A percentile compares a stretch with the other conserved stretches of the same genome.
phyloP scores from a whole-genome alignment of 257 asterid species.

The Solanum virginianum region DNA sequence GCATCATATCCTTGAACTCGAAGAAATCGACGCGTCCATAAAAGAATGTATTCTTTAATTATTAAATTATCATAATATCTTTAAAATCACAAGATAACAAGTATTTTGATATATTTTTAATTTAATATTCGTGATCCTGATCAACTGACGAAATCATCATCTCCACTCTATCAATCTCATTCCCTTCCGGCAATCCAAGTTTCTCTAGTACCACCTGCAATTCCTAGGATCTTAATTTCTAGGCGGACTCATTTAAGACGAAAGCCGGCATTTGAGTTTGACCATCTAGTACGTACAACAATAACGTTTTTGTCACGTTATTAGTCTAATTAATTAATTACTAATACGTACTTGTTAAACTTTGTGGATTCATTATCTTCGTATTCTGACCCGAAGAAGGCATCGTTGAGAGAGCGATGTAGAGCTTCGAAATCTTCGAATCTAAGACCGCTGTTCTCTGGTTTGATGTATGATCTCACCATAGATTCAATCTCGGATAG shows the following conservation, averaged over 20 bases:
- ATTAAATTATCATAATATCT: no score
- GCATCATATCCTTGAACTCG: conserved; percentile 86
- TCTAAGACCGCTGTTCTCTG: conserved; percentile 31
- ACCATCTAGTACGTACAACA: no score
- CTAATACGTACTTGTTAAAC: neutral
- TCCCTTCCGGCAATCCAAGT: conserved; percentile 46
- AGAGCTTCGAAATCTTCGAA: conserved; percentile 51
- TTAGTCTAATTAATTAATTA: no score
- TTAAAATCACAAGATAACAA: no score
- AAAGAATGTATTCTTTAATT: no score
- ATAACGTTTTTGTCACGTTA: no score
- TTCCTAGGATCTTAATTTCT: conserved; percentile 1
- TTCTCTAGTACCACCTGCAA: conserved; percentile 49
- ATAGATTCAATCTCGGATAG: conserved; percentile 24
- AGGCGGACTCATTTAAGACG: no score
- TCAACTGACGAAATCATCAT: conserved; percentile 70
- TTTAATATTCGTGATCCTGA: conserved; percentile 40
- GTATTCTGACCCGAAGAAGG: conserved; percentile 20
- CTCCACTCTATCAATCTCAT: conserved; percentile 46
- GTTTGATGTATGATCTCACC: conserved; percentile 25
- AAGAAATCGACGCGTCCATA: conserved; percentile 63
- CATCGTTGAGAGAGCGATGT: conserved; percentile 37
- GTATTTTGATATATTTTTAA: no score
- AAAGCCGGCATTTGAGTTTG: no score
- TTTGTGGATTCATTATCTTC: neutral